A percentile compares a stretch with the other conserved stretches of the same genome.
phyloP scores from a whole-genome alignment of 2,329 filamentous ascomycete genomes.

The Sclerotinia borealis region DNA sequence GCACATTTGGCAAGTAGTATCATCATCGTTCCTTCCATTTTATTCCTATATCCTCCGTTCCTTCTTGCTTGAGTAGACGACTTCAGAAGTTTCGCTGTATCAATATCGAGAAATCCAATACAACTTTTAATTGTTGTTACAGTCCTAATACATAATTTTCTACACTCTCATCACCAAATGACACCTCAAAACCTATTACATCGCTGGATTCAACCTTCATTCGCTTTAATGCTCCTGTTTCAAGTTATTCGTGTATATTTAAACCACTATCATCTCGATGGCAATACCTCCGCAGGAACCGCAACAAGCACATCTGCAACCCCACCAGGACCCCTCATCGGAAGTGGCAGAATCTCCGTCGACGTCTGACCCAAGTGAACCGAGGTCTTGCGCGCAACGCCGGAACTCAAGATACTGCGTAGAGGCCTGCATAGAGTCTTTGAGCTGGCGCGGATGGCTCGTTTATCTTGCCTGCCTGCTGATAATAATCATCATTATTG shows the following conservation, averaged over 20 bases:
- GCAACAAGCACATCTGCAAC: conserved; percentile 10
- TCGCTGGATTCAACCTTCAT: conserved; percentile 13
- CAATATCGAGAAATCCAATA: neutral
- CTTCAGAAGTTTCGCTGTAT: neutral
- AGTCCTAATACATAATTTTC: neutral
- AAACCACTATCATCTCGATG: neutral
- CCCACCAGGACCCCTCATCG: conserved; percentile 5
- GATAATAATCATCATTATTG: conserved; percentile 20
- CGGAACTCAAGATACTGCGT: neutral
- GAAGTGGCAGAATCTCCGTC: conserved; percentile 15
- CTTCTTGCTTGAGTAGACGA: neutral
- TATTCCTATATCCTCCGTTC: neutral
- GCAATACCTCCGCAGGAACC: conserved; percentile 19
- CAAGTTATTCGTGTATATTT: conserved; percentile 13
- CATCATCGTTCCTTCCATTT: neutral
- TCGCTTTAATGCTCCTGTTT: conserved; percentile 17
- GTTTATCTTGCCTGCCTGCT: conserved; percentile 16
- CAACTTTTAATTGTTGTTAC: neutral
- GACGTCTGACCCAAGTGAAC: conserved; percentile 13
- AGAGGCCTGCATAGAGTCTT: conserved; percentile 1
- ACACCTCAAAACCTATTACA: conserved; percentile 16
- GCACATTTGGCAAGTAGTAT: neutral
- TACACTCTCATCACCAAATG: conserved; percentile 15
- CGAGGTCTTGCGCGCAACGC: conserved; percentile 11
- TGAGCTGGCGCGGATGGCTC: conserved; percentile 19